Base-by-base conservation (phyloP, 2,329 filamentous ascomycete genomes). In the Erysiphe pulchra region DNA sequence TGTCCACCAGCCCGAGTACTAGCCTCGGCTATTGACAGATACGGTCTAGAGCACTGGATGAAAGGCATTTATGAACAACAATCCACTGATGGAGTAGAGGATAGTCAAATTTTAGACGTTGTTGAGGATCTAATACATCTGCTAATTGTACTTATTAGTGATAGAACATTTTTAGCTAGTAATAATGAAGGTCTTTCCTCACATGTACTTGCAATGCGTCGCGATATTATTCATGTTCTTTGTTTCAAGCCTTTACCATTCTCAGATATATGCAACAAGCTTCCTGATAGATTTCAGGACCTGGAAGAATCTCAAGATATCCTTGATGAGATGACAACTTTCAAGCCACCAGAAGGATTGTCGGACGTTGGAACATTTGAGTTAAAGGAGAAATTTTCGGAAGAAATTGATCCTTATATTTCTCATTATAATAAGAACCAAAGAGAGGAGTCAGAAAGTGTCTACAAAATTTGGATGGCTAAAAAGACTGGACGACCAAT, bases 361-460 rank as follows among this genome's bases (percentile, higher is more conserved):
- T 83, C 81, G 4, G 90, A 98, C 58, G 81, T 86, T 14, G 90
- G 92, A 47, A 92, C 83, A 0, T 98, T 98, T 55, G 85, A 94
- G 60, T 66, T 98, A 45, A 90, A 86, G 57, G 75, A 80, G 4
- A 74, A 92, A 49, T 90, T 78, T 54, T 71, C 94, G 36, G 80
- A 87, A 53, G 72, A 92, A 42, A 75, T 98, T 44, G 92, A 98
- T 58, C 90, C 92, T 0, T 98, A 94, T 59, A 90, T 86, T 56
- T 81, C 86, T 7, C 85, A 95, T 57, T 98, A 93, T 61, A 92
- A 77, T 56, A 92, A 93, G 58, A 98, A 98, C 55, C 87, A 95
- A 60, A 75, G 90, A 44, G 90, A 98, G 57, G 90, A 98, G 59
- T 84, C 87, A 0, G 90, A 98, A 61, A 77, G 73, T 52, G 80